Conservation (phyloP, 257 asterid genomes). For the Verbascum thapsus region DNA sequence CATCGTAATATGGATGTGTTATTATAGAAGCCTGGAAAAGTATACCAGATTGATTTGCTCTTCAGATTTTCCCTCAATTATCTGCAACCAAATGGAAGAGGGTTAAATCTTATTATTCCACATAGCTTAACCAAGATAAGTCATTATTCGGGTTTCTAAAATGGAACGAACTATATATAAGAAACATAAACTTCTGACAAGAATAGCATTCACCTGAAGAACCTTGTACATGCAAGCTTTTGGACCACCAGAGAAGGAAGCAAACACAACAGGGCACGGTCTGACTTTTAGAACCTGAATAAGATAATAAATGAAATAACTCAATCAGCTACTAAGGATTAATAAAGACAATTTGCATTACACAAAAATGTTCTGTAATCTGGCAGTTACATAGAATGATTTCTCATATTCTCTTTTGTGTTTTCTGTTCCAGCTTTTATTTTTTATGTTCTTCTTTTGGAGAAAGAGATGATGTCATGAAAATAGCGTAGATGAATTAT, state of each 20-base stretch:
- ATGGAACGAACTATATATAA: not conserved
- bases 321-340: not conserved
- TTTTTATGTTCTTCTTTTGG: no score
- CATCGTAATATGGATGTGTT: not conserved
- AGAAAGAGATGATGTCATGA: no score
- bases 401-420: no score
- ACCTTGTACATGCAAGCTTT: constrained; percentile 96
- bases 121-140: not conserved
- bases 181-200: constrained; percentile 1
- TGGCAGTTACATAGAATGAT: not conserved
- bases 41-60: constrained; percentile 62
- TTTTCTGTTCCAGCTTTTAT: no score
- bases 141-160: not conserved
- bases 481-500: no score
- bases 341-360: not conserved
- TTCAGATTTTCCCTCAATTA: constrained; percentile 73
- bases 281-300: constrained; percentile 80
- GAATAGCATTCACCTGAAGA: constrained; percentile 63
- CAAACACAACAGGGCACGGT: constrained; percentile 90
- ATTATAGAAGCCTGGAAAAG: constrained; percentile 3
- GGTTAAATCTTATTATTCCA: no score
- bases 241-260: constrained; percentile 96
- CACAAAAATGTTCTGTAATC: constrained; percentile 14
- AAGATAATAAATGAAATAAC: constrained; percentile 16
- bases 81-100: constrained; percentile 52